phyloP scores from a whole-genome alignment of 305 asterid genomes.

The Nicotiana rustica region DNA sequence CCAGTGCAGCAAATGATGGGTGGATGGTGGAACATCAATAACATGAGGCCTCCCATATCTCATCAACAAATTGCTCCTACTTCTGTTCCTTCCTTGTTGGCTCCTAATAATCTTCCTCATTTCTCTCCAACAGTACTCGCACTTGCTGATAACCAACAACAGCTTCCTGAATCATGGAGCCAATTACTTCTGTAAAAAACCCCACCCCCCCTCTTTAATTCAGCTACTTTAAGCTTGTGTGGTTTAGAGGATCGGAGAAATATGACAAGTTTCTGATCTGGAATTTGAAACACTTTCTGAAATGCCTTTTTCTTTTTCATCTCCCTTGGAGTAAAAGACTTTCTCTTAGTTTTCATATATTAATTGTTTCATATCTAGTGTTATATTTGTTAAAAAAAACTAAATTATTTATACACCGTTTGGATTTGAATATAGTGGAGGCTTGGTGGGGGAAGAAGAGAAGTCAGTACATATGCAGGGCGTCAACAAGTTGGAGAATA shows the following conservation, averaged over 20 bases:
- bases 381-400: background rate
- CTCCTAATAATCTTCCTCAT: conserved; percentile 43
- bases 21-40: conserved; percentile 64
- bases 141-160: conserved; percentile 47
- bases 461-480: conserved; percentile 46
- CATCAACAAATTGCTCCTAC: background rate
- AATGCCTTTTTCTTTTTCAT: background rate
- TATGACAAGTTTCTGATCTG: too few species aligned
- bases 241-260: too few species aligned
- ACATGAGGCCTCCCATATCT: conserved; percentile 50
- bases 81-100: conserved; percentile 33
- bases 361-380: background rate
- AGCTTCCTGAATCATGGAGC: conserved; percentile 72
- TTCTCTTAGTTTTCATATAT: background rate
- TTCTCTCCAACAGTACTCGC: conserved; percentile 32
- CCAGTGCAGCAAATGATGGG: conserved; percentile 65
- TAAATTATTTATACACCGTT: background rate
- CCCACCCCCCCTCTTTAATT: conserved; percentile 35
- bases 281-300: too few species aligned
- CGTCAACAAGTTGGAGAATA: conserved; percentile 50
- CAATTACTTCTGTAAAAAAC: conserved; percentile 71
- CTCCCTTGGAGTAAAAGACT: background rate
- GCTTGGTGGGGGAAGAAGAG: conserved; percentile 65
- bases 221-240: background rate
- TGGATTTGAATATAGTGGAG: conserved; percentile 53